Evolutionary conservation across 805 yeast genomes (phyloP).

Genomic region (Isabelozyma heimii): DNA sequence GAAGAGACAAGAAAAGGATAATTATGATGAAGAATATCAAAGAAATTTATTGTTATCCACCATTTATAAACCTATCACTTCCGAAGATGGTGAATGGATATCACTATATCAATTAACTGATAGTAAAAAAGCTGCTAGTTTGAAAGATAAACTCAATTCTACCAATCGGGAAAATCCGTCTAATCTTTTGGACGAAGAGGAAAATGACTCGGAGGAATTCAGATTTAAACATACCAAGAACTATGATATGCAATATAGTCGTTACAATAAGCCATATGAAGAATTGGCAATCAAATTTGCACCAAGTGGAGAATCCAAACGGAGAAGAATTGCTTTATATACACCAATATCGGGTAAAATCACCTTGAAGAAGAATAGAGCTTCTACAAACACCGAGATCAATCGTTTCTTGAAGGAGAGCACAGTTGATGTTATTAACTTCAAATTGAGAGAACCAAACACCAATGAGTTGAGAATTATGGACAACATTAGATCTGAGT

Average conservation of each 20-base stretch:
- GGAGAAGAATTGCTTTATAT: constrained; percentile 62
- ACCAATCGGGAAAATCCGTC: constrained; percentile 44
- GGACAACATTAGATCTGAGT: constrained; percentile 66
- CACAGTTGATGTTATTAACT: constrained; percentile 60
- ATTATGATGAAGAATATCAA: constrained; percentile 29
- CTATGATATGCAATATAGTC: constrained; percentile 65
- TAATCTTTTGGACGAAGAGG: constrained; percentile 43
- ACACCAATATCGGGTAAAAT: constrained; percentile 76
- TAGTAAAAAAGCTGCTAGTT: constrained; percentile 17
- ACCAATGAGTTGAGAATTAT: constrained; percentile 64
- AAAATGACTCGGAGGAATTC: constrained; percentile 38
- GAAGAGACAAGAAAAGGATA: constrained; percentile 24
- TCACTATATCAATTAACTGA: constrained; percentile 42
- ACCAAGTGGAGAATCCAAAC: constrained; percentile 27
- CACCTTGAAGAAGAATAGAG: constrained; percentile 82
- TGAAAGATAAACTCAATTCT: constrained; percentile 29
- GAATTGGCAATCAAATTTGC: constrained; percentile 68
- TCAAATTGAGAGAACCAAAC: constrained; percentile 69
- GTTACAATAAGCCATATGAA: constrained; percentile 46
- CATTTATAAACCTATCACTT: constrained; percentile 68
- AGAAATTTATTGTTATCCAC: constrained; percentile 50
- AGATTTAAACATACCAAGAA: constrained; percentile 69
- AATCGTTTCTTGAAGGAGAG: constrained; percentile 54
- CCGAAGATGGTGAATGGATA: constrained; percentile 77
- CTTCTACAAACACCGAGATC: constrained; percentile 53